Evolutionary conservation across 208 protist species (phyloP), one percentile per base, ranked within the genome.

Genomic region (Crithidia sp.): DNA sequence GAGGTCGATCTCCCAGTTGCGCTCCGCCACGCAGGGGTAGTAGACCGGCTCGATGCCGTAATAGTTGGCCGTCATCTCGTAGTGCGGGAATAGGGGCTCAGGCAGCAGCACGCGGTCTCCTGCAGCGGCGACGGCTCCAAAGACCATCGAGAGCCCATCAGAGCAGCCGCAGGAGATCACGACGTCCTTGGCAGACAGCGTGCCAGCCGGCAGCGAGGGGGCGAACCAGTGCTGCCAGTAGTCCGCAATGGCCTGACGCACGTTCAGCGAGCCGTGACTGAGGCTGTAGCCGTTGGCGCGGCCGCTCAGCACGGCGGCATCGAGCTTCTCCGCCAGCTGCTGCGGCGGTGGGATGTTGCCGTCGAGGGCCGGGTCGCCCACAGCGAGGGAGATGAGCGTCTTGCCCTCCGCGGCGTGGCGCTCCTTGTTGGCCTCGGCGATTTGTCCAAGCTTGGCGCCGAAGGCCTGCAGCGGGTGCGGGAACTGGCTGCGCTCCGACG

Each of bases 71-170:
- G 96, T 82, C 57, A 90, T 94, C 44, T 92, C 72, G 84, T 99
- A 99, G 14, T 98, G 86, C n/a, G 96, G 88, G 79, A 98, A 98
- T 60, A 91, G 90, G 13, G 97, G 97, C 53, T 73, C 66, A n/a
- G 95, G 95, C 6, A 98, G 50, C n/a, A 98, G 88, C 53, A 99
- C 86, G 59, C 96, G 94, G 60, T 98, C 85, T 16, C 93, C 94
- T 28, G 63, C 58, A 64, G 96, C 86, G 66, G 74, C 76, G 9
- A 98, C 47, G 9, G 81, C 92, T 8, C 70, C 76, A 59, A 98
- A 82, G 41, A 83, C 84, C 58, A 98, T 82, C 47, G 96, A 84
- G 47, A 99, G 78, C 10, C 94, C 96, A 50, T 97, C 93, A 4
- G 92, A 97, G 72, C 79, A 90, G 40, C 95, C 96, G 45, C 77